Base-by-base conservation (phyloP, 2,329 filamentous ascomycete genomes). In the Rhynchosporium graminicola region DNA sequence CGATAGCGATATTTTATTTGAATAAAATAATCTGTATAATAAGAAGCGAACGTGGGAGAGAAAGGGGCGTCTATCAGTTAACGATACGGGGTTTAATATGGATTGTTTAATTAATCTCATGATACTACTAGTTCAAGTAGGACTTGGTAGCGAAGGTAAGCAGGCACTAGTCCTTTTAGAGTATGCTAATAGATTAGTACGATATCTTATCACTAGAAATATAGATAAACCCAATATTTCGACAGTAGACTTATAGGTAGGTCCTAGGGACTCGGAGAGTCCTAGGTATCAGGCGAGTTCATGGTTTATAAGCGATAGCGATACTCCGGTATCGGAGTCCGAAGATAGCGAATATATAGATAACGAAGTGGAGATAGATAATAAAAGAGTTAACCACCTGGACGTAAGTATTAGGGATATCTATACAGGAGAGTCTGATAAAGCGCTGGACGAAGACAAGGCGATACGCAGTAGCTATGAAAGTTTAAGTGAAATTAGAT, bases 61-160 rank as follows among this genome's bases (percentile, higher is more conserved):
- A 59, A 64, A 63, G 26, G 36, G 61, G 33, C 36, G 38, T 45
- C 60, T 65, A 15, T 67, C 33, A 45, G 15, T 40, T 28, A 59
- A 64, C 28, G 13, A 40, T 60, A 36, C 40, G 2, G 38, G 60
- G 26, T 67, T 67, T 20, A 64, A 67, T 48, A 63, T 43, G 42
- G 65, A 63, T 60, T 67, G 57, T 42, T 59, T 66, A 13, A 66
- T 66, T 40, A 66, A 66, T 56, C 58, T 67, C 31, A 67, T 54
- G 46, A 65, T 67, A 64, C 36, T 67, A 40, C 61, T 1, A 20
- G 1, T 20, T 20, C 20, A 20, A 20, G 20, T 1, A 20, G 20
- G 20, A 20, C 20, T 20, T 62, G 43, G 60, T 48, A 26, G 36
- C 40, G 45, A 67, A 3, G 26, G 57, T 65, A 61, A 57, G 50